Percentiles rank a stretch among this genome's conserved stretches.
Conservation (phyloP, 1,284 basidiomycete species). For the Tilletiopsis washingtonensis region DNA sequence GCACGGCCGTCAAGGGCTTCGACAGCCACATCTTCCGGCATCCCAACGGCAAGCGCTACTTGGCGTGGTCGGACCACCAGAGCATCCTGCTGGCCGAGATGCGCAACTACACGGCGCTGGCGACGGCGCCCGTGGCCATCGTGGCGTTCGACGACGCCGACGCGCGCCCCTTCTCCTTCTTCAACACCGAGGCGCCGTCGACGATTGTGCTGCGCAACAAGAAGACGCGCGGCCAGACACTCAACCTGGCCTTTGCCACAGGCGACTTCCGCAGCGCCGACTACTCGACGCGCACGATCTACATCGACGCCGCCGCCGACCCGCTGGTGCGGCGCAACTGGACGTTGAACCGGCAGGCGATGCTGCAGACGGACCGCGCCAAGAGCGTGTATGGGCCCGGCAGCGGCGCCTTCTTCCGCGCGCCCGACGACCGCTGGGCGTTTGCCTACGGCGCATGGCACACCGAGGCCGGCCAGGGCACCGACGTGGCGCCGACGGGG, state of each 20-base stretch:
- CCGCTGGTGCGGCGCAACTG: slow-evolving; percentile 11
- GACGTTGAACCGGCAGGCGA: slow-evolving; percentile 13
- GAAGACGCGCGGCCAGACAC: slow-evolving; percentile 9
- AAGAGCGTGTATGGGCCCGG: slow-evolving; percentile 17
- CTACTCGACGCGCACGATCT: slow-evolving; percentile 19
- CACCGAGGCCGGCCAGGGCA: slow-evolving; percentile 1
- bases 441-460: slow-evolving; percentile 18
- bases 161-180: neutral
- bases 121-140: slow-evolving; percentile 11
- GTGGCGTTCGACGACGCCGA: slow-evolving; percentile 10
- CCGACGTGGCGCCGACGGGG: slow-evolving; percentile 8
- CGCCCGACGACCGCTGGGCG: slow-evolving; percentile 12
- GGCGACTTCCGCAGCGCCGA: slow-evolving; percentile 20
- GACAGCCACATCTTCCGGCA: slow-evolving; percentile 20
- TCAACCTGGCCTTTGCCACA: slow-evolving; percentile 20
- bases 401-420: slow-evolving; percentile 12
- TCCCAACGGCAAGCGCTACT: slow-evolving; percentile 18
- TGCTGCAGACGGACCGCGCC: slow-evolving; percentile 11
- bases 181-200: slow-evolving; percentile 20
- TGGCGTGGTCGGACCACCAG: slow-evolving; percentile 19
- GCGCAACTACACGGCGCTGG: neutral
- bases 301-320: slow-evolving; percentile 11
- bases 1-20: slow-evolving; percentile 11
- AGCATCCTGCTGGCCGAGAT: slow-evolving; percentile 18
- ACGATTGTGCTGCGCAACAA: slow-evolving; percentile 15